These are phyloP conservation scores for Epichloe sibirici DNA, from an alignment of 2,329 filamentous ascomycete species.

Conservation along the genomic window DNA sequence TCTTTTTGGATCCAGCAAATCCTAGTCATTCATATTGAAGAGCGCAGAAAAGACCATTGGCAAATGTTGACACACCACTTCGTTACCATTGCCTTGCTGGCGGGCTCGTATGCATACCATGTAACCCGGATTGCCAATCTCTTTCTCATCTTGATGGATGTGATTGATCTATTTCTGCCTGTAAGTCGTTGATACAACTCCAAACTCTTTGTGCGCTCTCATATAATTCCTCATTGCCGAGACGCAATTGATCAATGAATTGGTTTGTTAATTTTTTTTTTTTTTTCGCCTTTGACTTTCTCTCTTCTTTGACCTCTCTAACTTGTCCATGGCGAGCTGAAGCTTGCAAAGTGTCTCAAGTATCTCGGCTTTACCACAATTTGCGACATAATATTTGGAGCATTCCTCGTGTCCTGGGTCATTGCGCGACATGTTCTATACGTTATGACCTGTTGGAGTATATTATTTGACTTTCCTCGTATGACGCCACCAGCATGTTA, in stretches of 20 bases:
- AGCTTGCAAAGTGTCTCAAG: conserved; percentile 88
- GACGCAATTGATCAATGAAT: too few species aligned
- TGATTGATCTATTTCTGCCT: conserved; percentile 78
- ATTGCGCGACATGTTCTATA: conserved; percentile 73
- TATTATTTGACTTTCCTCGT: conserved; percentile 52
- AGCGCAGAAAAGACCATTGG: conserved; percentile 84
- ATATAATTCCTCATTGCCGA: too few species aligned
- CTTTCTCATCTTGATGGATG: conserved; percentile 85
- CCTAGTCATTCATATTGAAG: conserved; percentile 87
- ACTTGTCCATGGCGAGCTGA: too few species aligned
- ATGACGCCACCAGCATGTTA: conserved; percentile 63
- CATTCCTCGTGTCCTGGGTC: conserved; percentile 82
- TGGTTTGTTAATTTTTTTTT: too few species aligned
- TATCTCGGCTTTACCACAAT: conserved; percentile 65
- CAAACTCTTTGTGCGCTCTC: conserved; percentile 3
- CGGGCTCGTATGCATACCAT: conserved; percentile 74
- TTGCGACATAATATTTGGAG: conserved; percentile 73
- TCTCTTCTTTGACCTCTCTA: too few species aligned
- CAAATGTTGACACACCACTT: conserved; percentile 96
- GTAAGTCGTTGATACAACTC: conserved; percentile 32
- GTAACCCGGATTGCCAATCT: conserved; percentile 80
- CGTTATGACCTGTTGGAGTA: conserved; percentile 68
- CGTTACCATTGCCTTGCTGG: conserved; percentile 72
- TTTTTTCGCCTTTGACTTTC: too few species aligned
- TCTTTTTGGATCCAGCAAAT: conserved; percentile 93